A percentile compares a stretch with the other conserved stretches of the same genome.
These are phyloP conservation scores for Cladobotryum protrusum DNA, from an alignment of 2,329 filamentous ascomycete genomes.

Conservation along the genomic window DNA sequence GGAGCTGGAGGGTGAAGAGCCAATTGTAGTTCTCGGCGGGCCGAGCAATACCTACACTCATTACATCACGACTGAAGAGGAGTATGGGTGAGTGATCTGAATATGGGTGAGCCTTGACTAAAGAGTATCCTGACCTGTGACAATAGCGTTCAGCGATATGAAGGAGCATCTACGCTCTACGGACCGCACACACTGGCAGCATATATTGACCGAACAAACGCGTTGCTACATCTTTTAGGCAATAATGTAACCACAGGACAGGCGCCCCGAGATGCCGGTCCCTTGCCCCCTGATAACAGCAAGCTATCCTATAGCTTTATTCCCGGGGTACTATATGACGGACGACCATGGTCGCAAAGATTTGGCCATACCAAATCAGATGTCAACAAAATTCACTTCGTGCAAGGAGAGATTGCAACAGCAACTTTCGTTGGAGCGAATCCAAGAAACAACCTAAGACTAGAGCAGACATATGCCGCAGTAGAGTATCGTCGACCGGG, in stretches of 20 bases:
- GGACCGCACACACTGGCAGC: constrained; percentile 79
- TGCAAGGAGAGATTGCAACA: constrained; percentile 51
- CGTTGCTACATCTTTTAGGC: constrained; percentile 61
- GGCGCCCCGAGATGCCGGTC: constrained; percentile 36
- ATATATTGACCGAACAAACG: constrained; percentile 74
- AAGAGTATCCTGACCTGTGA: neutral
- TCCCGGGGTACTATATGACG: constrained; percentile 68
- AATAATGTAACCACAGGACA: constrained; percentile 32
- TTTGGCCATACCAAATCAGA: constrained; percentile 64
- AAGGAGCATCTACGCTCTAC: constrained; percentile 83
- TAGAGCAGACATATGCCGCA: constrained; percentile 70
- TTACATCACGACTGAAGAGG: constrained; percentile 68
- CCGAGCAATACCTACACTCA: constrained; percentile 86
- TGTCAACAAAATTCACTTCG: constrained; percentile 41
- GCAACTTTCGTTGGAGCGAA: constrained; percentile 79
- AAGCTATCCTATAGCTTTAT: constrained; percentile 73
- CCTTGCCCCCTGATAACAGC: constrained; percentile 69
- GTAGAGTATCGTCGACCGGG: constrained; percentile 48
- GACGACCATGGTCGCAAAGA: constrained; percentile 52
- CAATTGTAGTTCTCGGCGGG: constrained; percentile 73
- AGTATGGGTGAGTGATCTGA: constrained; percentile 36
- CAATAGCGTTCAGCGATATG: constrained; percentile 69
- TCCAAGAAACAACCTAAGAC: constrained; percentile 75
- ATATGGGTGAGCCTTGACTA: neutral
- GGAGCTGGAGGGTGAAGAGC: constrained; percentile 38